These are phyloP conservation scores for Saccharomyces uvarum DNA, from an alignment of 1,139 yeast species.

Conservation along the genomic window DNA sequence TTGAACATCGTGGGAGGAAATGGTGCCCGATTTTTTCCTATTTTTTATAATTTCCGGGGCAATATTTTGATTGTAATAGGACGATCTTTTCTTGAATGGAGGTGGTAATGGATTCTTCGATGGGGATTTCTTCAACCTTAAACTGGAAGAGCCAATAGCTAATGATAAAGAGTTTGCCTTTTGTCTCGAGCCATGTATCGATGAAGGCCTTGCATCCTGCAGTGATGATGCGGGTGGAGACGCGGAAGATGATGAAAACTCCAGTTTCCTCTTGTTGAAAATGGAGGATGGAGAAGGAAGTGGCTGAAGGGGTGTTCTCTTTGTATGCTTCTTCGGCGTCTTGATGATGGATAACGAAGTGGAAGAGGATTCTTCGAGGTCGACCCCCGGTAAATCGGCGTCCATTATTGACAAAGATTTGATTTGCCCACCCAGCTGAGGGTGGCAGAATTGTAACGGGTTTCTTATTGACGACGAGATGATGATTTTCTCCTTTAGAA, in stretches of 20 bases:
- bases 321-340: not conserved
- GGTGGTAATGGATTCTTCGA: not conserved
- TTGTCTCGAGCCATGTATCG: not conserved
- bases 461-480: constrained; percentile 29
- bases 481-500: constrained; percentile 59
- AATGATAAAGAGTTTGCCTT: not conserved
- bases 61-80: not conserved
- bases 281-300: not conserved
- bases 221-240: not conserved
- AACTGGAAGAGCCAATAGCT: not conserved
- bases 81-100: not conserved
- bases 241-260: not conserved
- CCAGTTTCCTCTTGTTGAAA: not conserved
- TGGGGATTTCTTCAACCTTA: not conserved
- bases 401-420: not conserved
- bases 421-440: constrained; percentile 5
- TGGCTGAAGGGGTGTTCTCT: not conserved
- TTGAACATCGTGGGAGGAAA: not conserved
- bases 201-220: not conserved
- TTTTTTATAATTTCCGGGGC: not conserved
- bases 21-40: not conserved
- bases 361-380: not conserved
- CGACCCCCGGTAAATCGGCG: not conserved
- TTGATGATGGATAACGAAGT: not conserved
- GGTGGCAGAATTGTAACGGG: constrained; percentile 21